Evolutionary conservation across 257 asterid species (phyloP).

Genomic region (Jaltomata sinuosa): DNA sequence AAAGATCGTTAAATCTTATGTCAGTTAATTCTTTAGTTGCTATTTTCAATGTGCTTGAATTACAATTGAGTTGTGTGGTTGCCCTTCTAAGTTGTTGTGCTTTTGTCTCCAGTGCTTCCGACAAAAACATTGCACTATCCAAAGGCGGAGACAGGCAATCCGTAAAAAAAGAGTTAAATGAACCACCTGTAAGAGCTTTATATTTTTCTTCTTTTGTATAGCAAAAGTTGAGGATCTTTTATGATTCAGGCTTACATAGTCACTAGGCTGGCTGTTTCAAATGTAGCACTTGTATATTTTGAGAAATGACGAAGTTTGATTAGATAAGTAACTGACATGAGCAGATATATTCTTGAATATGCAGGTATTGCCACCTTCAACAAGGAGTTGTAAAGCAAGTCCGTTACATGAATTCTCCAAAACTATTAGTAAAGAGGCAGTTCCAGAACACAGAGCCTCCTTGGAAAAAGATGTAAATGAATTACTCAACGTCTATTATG

Average conservation of each 20-base stretch:
- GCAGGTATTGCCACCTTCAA: slow-evolving; percentile 27
- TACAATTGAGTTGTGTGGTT: not conserved
- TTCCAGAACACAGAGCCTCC: slow-evolving; percentile 31
- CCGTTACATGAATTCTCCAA: slow-evolving; percentile 19
- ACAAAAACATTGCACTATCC: slow-evolving; percentile 18
- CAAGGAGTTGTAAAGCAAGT: slow-evolving; percentile 28
- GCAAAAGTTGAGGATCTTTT: not conserved
- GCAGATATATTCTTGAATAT: not conserved
- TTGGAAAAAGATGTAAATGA: slow-evolving; percentile 43
- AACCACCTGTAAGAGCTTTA: slow-evolving; percentile 28
- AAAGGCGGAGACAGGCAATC: slow-evolving; percentile 11
- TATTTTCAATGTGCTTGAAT: not conserved
- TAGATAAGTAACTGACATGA: not conserved
- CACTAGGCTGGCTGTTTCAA: not conserved
- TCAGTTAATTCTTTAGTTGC: not conserved
- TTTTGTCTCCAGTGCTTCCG: slow-evolving; percentile 39
- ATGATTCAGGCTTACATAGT: not conserved
- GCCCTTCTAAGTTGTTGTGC: not conserved
- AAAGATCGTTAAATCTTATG: not conserved
- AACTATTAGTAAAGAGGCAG: slow-evolving; percentile 17
- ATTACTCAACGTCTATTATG: not conserved
- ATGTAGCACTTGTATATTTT: not conserved
- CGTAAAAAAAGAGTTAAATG: slow-evolving; percentile 6
- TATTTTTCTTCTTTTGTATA: not conserved
- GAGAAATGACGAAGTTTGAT: not conserved